A percentile compares a stretch with the other conserved stretches of the same genome.
Evolutionary conservation across 805 yeast species (phyloP).

Genomic region (Hanseniaspora mollemarum): DNA sequence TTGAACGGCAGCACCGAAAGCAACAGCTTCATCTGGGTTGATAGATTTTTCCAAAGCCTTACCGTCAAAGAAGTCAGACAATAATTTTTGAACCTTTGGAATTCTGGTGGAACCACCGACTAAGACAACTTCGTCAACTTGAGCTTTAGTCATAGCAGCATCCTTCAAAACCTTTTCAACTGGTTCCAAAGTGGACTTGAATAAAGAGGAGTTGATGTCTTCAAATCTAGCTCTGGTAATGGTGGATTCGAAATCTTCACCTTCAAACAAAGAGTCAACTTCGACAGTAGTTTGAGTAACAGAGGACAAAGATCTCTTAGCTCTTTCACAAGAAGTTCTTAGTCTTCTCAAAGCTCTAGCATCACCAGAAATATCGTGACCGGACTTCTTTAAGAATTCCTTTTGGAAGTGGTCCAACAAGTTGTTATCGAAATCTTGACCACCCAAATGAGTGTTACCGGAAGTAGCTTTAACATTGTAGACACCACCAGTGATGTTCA

Average conservation of each 20-base stretch:
- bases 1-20: slow-evolving; percentile 99
- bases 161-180: slow-evolving; percentile 93
- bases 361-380: slow-evolving; percentile 77
- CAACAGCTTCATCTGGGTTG: slow-evolving; percentile 99
- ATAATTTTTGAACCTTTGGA: slow-evolving; percentile 92
- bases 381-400: slow-evolving; percentile 93
- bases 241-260: slow-evolving; percentile 88
- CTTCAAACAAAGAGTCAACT: slow-evolving; percentile 88
- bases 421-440: slow-evolving; percentile 98
- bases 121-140: slow-evolving; percentile 85
- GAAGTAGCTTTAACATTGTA: slow-evolving; percentile 96
- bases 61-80: slow-evolving; percentile 91
- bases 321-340: slow-evolving; percentile 98
- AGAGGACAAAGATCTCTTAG: slow-evolving; percentile 95
- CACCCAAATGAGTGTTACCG: slow-evolving; percentile 99
- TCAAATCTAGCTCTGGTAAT: slow-evolving; percentile 97
- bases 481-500: slow-evolving; percentile 90
- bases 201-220: slow-evolving; percentile 83
- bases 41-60: slow-evolving; percentile 92
- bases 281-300: slow-evolving; percentile 93
- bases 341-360: slow-evolving; percentile 96
- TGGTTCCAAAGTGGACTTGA: slow-evolving; percentile 88
- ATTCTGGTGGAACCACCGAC: slow-evolving; percentile 99
- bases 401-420: slow-evolving; percentile 82
- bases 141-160: slow-evolving; percentile 70